These are phyloP conservation scores for Calonectria crousiana DNA, from an alignment of 2,329 filamentous ascomycete genomes.

Conservation along the genomic window DNA sequence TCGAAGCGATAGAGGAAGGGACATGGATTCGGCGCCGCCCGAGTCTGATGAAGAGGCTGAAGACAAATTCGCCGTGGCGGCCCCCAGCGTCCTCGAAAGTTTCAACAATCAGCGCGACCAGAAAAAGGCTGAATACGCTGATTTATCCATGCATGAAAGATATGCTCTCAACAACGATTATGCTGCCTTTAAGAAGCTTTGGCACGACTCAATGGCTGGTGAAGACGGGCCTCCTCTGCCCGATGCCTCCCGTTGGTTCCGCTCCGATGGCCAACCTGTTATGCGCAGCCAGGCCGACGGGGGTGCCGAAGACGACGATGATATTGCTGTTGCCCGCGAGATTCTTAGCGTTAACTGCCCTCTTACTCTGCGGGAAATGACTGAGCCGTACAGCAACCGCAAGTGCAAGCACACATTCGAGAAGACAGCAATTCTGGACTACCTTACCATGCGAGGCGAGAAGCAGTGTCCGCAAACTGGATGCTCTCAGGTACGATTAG, in stretches of 20 bases:
- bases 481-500: conserved; percentile 64
- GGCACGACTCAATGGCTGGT: conserved; percentile 66
- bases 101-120: conserved; percentile 51
- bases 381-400: conserved; percentile 73
- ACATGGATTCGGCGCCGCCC: conserved; percentile 2
- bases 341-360: conserved; percentile 77
- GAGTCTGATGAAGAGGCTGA: conserved; percentile 42
- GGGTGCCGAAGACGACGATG: conserved; percentile 71
- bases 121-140: conserved; percentile 57
- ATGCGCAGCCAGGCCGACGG: conserved; percentile 45
- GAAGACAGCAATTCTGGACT: conserved; percentile 70
- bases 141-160: conserved; percentile 57
- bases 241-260: conserved; percentile 68
- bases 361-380: conserved; percentile 73
- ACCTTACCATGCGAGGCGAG: conserved; percentile 56
- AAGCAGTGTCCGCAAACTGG: conserved; percentile 75
- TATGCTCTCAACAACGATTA: conserved; percentile 71
- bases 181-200: conserved; percentile 68
- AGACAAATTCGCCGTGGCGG: conserved; percentile 37
- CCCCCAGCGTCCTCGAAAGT: conserved; percentile 46
- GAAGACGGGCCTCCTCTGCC: conserved; percentile 64
- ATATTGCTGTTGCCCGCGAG: conserved; percentile 75
- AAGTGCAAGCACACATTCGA: conserved; percentile 82
- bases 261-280: conserved; percentile 57
- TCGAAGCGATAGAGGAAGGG: conserved; percentile 30